A percentile compares a stretch with the other conserved stretches of the same genome.
Evolutionary conservation across 2,329 filamentous ascomycete species (phyloP).

Genomic region (Aspergillus awamori): DNA sequence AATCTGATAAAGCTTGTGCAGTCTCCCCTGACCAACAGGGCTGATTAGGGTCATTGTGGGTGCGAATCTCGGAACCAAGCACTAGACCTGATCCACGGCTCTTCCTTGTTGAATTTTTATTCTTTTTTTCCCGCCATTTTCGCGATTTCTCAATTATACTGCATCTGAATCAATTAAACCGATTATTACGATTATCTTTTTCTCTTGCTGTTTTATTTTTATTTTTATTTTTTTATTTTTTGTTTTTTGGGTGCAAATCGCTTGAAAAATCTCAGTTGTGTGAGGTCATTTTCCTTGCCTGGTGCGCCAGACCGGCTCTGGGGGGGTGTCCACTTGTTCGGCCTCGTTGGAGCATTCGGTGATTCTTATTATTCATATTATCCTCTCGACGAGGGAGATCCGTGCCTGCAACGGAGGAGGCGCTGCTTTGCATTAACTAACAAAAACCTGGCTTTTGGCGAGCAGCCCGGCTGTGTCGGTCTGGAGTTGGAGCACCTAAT

Average conservation of each 20-base stretch:
- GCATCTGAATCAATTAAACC: background rate
- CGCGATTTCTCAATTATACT: background rate
- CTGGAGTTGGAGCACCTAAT: conserved; percentile 5
- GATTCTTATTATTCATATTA: conserved; percentile 21
- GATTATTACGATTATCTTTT: background rate
- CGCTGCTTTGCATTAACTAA: conserved; percentile 17
- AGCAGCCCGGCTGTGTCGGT: conserved; percentile 13
- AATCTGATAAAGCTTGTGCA: conserved; percentile 2
- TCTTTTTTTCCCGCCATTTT: conserved; percentile 9
- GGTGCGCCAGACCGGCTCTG: conserved; percentile 9
- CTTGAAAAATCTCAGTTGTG: background rate
- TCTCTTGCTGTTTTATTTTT: background rate
- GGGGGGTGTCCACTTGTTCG: conserved; percentile 12
- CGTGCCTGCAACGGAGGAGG: conserved; percentile 4
- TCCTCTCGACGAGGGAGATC: conserved; percentile 7
- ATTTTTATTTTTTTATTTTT: conserved; percentile 1
- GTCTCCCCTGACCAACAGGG: conserved; percentile 7
- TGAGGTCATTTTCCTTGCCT: conserved; percentile 12
- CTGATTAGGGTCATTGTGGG: conserved; percentile 18
- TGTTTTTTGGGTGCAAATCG: background rate
- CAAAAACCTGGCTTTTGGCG: conserved; percentile 19
- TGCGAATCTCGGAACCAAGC: conserved; percentile 26
- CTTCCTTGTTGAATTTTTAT: conserved; percentile 8
- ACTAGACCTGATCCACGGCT: conserved; percentile 17
- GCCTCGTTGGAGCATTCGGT: conserved; percentile 14